Percentiles rank a stretch among this genome's conserved stretches.
Conservation (phyloP, 2,329 filamentous ascomycete genomes). For the Colletotrichum euphorbiae region DNA sequence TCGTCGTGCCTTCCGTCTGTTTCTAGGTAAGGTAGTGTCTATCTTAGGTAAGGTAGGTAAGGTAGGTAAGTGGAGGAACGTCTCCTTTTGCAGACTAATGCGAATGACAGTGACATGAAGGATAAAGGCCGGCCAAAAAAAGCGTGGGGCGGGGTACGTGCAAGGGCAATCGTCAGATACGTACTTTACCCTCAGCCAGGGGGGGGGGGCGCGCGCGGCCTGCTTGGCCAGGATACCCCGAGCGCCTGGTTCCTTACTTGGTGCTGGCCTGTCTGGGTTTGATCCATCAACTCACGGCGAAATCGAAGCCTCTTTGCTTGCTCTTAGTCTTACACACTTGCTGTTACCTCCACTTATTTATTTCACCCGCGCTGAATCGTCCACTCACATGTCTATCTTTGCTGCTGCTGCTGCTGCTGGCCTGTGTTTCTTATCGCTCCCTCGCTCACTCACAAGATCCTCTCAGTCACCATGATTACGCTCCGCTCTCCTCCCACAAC, state of each 20-base stretch:
- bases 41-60: not conserved
- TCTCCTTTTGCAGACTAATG: slow-evolving; percentile 36
- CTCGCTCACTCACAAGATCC: slow-evolving; percentile 31
- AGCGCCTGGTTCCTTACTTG: slow-evolving; percentile 27
- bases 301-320: slow-evolving; percentile 4
- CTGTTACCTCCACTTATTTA: slow-evolving; percentile 29
- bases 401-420: too few relatives aligned
- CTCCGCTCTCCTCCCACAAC: slow-evolving; percentile 32
- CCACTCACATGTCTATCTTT: slow-evolving; percentile 39
- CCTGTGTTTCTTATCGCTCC: slow-evolving; percentile 38
- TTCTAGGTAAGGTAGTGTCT: not conserved
- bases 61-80: slow-evolving; percentile 5
- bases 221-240: slow-evolving; percentile 30
- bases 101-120: slow-evolving; percentile 36
- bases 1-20: not conserved
- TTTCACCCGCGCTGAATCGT: slow-evolving; percentile 19
- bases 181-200: not conserved
- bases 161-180: slow-evolving; percentile 27
- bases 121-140: slow-evolving; percentile 19
- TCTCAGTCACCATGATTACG: slow-evolving; percentile 37
- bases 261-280: slow-evolving; percentile 8
- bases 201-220: not conserved
- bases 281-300: not conserved
- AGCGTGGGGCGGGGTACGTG: slow-evolving; percentile 34
- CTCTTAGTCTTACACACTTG: slow-evolving; percentile 8